Evolutionary conservation across 805 yeast species (phyloP).

Genomic region (Hanseniaspora valbyensis): DNA sequence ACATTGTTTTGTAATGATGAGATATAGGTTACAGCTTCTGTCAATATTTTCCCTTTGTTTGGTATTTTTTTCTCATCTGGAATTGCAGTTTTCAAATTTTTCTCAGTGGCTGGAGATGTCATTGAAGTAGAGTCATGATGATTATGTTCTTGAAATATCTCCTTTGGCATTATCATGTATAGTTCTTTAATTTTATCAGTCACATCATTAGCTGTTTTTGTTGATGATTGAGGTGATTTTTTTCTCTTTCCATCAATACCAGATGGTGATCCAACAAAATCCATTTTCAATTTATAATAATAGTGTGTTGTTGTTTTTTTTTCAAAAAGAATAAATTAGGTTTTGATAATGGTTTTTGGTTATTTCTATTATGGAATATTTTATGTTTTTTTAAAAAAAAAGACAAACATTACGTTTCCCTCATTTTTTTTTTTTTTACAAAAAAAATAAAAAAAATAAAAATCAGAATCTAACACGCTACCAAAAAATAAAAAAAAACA

Average conservation of each 20-base stretch:
- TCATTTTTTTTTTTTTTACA: too few species aligned
- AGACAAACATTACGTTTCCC: too few species aligned
- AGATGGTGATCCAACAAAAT: neutral
- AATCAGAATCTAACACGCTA: neutral
- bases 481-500: neutral
- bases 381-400: too few species aligned
- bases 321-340: too few species aligned
- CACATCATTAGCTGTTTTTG: slow-evolving; percentile 46
- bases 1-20: slow-evolving; percentile 56
- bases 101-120: too few species aligned
- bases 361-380: neutral
- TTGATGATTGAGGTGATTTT: slow-evolving; percentile 2
- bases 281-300: too few species aligned
- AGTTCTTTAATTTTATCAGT: slow-evolving; percentile 49
- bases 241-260: neutral
- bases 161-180: slow-evolving; percentile 35
- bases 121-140: too few species aligned
- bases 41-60: slow-evolving; percentile 68
- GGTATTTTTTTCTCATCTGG: slow-evolving; percentile 38
- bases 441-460: neutral
- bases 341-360: neutral
- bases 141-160: slow-evolving; percentile 34
- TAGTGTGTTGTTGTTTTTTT: too few species aligned
- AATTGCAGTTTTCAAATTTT: neutral
- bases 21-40: slow-evolving; percentile 65